Conservation (phyloP, 495 filamentous ascomycete genomes). For the Daldinia decipiens region DNA sequence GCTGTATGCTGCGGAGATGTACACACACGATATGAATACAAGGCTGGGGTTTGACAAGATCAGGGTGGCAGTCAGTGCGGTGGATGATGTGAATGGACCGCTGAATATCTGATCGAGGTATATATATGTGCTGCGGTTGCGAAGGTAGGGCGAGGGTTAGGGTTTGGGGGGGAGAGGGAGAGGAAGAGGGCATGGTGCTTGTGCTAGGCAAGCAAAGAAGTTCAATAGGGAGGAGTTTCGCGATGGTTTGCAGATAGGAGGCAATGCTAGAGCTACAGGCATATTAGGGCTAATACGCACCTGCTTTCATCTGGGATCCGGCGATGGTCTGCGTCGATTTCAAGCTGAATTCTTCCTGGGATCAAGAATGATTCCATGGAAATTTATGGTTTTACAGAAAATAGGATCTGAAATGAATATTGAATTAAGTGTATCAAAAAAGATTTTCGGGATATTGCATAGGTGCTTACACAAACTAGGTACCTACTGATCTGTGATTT, state of each 20-base stretch:
- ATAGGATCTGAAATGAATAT: not conserved
- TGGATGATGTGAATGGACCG: constrained; percentile 28
- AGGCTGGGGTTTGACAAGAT: constrained; percentile 33
- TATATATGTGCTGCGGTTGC: not conserved
- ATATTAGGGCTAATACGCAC: no score
- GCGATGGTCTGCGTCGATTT: not conserved
- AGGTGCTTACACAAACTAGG: not conserved
- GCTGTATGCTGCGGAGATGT: constrained; percentile 21
- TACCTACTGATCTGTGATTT: not conserved
- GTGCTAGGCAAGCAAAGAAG: no score
- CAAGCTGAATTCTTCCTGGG: not conserved
- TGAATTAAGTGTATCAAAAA: not conserved
- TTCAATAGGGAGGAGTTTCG: not conserved
- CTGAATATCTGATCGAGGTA: constrained; percentile 22
- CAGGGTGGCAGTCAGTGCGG: constrained; percentile 21
- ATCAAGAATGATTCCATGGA: not conserved
- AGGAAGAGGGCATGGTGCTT: not conserved
- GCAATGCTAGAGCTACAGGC: no score
- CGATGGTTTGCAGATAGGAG: not conserved
- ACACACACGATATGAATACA: constrained; percentile 15
- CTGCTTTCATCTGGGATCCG: no score
- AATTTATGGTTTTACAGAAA: not conserved
- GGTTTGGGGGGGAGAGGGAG: not conserved
- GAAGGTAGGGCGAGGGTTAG: not conserved
- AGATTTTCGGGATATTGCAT: not conserved